Conservation (phyloP, 805 yeast species). For the Saturnispora bothae region DNA sequence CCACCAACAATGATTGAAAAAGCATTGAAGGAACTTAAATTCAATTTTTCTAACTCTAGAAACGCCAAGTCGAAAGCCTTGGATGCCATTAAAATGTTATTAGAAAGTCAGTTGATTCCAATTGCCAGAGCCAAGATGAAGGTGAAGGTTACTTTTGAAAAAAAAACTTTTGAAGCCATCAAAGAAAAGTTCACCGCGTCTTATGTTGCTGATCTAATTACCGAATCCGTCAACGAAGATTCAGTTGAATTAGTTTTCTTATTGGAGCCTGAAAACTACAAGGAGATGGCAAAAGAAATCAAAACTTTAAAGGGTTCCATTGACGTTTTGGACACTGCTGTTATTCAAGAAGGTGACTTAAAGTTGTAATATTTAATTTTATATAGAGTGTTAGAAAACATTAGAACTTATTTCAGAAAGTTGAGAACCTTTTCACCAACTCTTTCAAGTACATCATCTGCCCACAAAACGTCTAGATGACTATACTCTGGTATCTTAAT, state of each 20-base stretch:
- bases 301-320: constrained; percentile 32
- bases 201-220: constrained; percentile 11
- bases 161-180: constrained; percentile 39
- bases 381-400: no score
- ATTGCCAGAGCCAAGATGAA: constrained; percentile 93
- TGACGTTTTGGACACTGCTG: constrained; percentile 31
- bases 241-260: constrained; percentile 13
- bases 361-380: constrained; percentile 2
- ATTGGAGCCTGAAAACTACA: constrained; percentile 19
- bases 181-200: constrained; percentile 16
- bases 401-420: constrained; percentile 18
- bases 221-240: constrained; percentile 10
- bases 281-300: constrained; percentile 31
- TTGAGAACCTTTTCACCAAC: constrained; percentile 44
- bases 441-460: constrained; percentile 56
- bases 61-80: constrained; percentile 77
- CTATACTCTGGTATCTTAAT: constrained; percentile 53
- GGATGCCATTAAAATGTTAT: constrained; percentile 75
- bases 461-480: constrained; percentile 92
- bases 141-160: constrained; percentile 50
- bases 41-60: constrained; percentile 52
- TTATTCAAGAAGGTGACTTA: constrained; percentile 17
- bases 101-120: constrained; percentile 75
- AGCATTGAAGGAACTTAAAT: constrained; percentile 66
- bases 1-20: constrained; percentile 93